Percentiles rank a stretch among this genome's conserved stretches.
phyloP scores from a whole-genome alignment of 495 filamentous ascomycete genomes.

The Podospora appendiculata region DNA sequence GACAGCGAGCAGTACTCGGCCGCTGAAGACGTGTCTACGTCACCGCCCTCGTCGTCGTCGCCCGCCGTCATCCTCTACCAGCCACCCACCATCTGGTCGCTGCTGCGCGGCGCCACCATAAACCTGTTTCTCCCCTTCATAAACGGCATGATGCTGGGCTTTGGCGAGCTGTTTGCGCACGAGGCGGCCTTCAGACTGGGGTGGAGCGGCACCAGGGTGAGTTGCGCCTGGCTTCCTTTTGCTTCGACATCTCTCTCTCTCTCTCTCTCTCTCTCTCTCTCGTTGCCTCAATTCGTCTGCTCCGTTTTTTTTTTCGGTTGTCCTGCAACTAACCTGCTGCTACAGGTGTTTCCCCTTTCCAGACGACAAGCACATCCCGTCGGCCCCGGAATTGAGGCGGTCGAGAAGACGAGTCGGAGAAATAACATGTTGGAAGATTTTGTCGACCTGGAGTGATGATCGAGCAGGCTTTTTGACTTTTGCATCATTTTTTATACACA shows the following conservation, averaged over 20 bases:
- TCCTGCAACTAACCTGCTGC: constrained; percentile 1
- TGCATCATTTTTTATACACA: too few species aligned
- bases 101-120: constrained; percentile 85
- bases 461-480: too few species aligned
- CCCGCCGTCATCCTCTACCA: constrained; percentile 80
- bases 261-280: neutral
- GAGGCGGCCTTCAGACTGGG: constrained; percentile 88
- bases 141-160: constrained; percentile 97
- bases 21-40: constrained; percentile 53
- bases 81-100: constrained; percentile 75
- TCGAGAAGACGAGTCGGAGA: constrained; percentile 28
- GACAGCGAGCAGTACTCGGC: constrained; percentile 86
- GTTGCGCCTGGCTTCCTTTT: constrained; percentile 9
- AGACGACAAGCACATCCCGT: constrained; percentile 37
- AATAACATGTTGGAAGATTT: constrained; percentile 33
- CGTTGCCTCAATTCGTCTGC: too few species aligned
- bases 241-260: neutral
- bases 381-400: constrained; percentile 46
- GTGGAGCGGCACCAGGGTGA: constrained; percentile 89
- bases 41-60: constrained; percentile 56
- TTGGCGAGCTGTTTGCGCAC: constrained; percentile 93
- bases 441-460: constrained; percentile 40
- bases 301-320: neutral
- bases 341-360: constrained; percentile 41
- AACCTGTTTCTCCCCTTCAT: constrained; percentile 92